Conservation (phyloP, 495 filamentous ascomycete genomes). For the Margaritispora aquatica region DNA sequence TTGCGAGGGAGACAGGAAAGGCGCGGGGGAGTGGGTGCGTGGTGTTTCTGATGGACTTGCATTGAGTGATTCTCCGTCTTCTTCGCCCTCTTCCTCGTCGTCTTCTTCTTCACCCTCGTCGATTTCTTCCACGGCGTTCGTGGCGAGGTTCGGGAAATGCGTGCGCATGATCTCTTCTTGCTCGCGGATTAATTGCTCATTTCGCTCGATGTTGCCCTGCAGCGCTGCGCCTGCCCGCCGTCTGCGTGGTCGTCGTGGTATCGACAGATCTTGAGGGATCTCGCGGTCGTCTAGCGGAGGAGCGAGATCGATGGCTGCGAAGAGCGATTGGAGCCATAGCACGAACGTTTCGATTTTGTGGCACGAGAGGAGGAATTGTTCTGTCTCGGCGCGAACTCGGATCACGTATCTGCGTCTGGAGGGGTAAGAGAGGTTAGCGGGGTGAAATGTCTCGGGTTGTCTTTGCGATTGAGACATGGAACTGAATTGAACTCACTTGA, state of each 20-base stretch:
- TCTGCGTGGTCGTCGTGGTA: conserved; percentile 16
- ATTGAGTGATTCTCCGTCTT: neutral
- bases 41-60: neutral
- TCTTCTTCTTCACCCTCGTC: neutral
- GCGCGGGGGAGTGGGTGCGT: neutral
- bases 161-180: conserved; percentile 25
- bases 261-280: conserved; percentile 19
- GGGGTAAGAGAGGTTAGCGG: conserved; percentile 6
- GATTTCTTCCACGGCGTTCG: neutral
- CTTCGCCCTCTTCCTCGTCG: neutral
- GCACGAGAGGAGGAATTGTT: conserved; percentile 57
- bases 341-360: conserved; percentile 45
- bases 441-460: neutral
- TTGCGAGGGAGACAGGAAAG: neutral
- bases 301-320: conserved; percentile 47
- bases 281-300: conserved; percentile 41
- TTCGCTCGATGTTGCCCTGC: conserved; percentile 5
- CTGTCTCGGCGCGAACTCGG: conserved; percentile 54
- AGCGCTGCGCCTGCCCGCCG: neutral
- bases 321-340: conserved; percentile 47
- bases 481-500: conserved; percentile 37
- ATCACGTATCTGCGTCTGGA: conserved; percentile 49
- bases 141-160: conserved; percentile 18
- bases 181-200: conserved; percentile 11
- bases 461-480: neutral